Evolutionary conservation across 1,139 yeast genomes (phyloP), one percentile per base, ranked within the genome.

Genomic region (Ogataea hybrid): DNA sequence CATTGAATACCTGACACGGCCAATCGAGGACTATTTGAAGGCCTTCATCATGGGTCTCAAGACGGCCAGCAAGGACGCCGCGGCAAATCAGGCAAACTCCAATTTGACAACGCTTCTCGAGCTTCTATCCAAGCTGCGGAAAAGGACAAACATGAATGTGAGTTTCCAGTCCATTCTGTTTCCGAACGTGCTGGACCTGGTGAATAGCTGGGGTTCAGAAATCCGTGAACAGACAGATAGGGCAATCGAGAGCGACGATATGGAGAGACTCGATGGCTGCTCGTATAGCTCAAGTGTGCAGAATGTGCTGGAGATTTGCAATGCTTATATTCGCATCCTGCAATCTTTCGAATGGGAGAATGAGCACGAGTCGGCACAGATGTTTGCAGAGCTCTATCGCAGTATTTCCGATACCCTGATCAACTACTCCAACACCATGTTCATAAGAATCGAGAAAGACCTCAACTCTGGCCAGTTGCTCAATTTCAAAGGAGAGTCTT

Each of bases 261-360:
- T 56, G 6, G 34, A 17, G 2, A 37, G 58, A 23, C 35, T 58
- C 14, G 51, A 49, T 22, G 60, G 58, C 6, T 55, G 59, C 25
- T 50, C 57, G 11, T 54, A 49, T 30, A 55, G 57, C 28, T 44
- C 51, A 12, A 46, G 58, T 46, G 55, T 55, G 25, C 57, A 47
- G 38, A 52, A 55, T 28, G 41, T 60, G 1, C 48, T 57, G 21
- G 53, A 56, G 17, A 41, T 60, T 3, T 52, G 58, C 44, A 43
- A 48, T 28, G 58, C 63, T 4, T 59, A 59, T 37, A 42, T 54
- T n/a, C 48, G 49, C 12, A 42, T 58, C 8, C 34, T 59, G 4
- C 54, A 53, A 17, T 55, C 59, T 15, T 56, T 56, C 25, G 50
- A 52, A 17, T 58, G 61, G 60, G 37, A 47, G 14, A 44, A 57